Base-by-base conservation (phyloP, 495 filamentous ascomycete genomes). In the Xylaria longipes region DNA sequence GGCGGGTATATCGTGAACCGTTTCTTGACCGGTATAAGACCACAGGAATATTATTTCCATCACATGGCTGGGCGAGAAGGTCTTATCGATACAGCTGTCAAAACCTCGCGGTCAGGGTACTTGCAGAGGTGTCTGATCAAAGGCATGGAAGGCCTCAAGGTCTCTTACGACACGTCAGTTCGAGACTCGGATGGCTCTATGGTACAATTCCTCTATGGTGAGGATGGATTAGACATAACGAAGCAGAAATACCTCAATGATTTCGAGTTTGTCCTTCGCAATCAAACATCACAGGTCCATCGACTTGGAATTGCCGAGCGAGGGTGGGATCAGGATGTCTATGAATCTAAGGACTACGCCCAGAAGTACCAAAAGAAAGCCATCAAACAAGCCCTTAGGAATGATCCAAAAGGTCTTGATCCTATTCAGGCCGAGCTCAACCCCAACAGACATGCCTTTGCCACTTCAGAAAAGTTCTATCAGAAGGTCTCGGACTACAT, bases 41-140 rank as follows among this genome's bases (percentile, higher is more conserved):
- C 97, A 33, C 97, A 99, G 79, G 97, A 98, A 80, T 98, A 97
- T 81, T 99, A 93, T 82, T 99, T 99, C 88, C 97, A 99, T 89
- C 93, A 95, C 78, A 99, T 99, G 97, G 95, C 95, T 75, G 97
- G 97, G 78, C 90, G 97, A 82, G 97, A 99, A 85, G 97, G 97
- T 85, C 85, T 99, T 75, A 98, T 99, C 82, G 97, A 99, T 88
- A 99, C 97, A 50, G 97, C 97, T 69, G 97, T 99, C 75, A 99
- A 99, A 84, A 99, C 97, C 5, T 95, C 94, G 46, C 89, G 95
- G 74, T 98, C 95, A 46, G 97, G 97, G 75, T 99, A 99, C 78
- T 82, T 99, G 71, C 97, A 99, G 80, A 92, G 97, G 79, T 99
- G 97, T 87, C 82, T 99, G 74, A 96, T 98, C 82, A 99, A 99